These are phyloP conservation scores for Yamadazyma phyllophila DNA, from an alignment of 805 yeast genomes.

Conservation along the genomic window DNA sequence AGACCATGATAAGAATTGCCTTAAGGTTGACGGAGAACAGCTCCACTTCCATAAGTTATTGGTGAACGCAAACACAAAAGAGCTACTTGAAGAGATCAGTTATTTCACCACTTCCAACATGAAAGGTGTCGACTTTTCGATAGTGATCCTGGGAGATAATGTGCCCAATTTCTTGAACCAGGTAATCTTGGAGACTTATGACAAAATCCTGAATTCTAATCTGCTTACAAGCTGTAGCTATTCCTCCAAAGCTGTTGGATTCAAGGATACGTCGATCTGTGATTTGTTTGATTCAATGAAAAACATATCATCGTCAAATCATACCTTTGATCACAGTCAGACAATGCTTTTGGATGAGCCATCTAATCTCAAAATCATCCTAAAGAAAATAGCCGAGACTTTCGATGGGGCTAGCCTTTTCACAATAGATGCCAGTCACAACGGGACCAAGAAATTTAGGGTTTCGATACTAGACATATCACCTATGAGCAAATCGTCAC, in stretches of 20 bases:
- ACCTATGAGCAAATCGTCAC: background rate
- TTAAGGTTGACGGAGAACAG: conserved; percentile 2
- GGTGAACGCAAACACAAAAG: conserved; percentile 1
- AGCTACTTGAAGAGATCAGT: conserved; percentile 21
- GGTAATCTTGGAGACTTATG: background rate
- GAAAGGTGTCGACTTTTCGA: conserved; percentile 1
- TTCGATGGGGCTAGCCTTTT: conserved; percentile 4
- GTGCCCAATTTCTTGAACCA: background rate
- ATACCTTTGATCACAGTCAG: conserved; percentile 8
- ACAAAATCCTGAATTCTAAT: background rate
- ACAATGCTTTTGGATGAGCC: conserved; percentile 14
- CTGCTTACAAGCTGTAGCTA: background rate
- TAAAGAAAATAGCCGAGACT: conserved; percentile 1
- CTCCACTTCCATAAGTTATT: conserved; percentile 20
- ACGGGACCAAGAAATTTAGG: background rate
- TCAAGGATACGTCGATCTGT: background rate
- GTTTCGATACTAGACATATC: conserved; percentile 2
- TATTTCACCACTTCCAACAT: conserved; percentile 13
- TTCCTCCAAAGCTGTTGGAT: conserved; percentile 12
- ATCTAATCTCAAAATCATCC: conserved; percentile 8
- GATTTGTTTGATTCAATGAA: conserved; percentile 13
- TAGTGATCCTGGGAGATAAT: conserved; percentile 5
- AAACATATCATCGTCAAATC: background rate
- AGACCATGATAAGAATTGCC: background rate
- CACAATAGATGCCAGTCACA: background rate